Evolutionary conservation across 2,329 filamentous ascomycete species (phyloP).

Genomic region (Ceratocystis papillata): DNA sequence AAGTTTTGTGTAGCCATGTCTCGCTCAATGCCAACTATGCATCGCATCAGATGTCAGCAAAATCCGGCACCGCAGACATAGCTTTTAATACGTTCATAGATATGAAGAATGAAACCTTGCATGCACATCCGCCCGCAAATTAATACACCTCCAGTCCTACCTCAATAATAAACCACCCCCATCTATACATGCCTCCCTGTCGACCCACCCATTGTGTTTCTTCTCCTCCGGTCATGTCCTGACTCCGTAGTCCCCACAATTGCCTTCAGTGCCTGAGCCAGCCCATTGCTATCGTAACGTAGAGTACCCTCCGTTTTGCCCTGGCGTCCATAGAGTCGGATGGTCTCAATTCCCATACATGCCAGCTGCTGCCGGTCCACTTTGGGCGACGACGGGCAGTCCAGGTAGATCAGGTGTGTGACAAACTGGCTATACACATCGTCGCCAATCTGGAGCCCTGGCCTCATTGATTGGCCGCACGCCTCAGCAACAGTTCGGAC

Average conservation of each 20-base stretch:
- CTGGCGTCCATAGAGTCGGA: conserved; percentile 64
- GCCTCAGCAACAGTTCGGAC: conserved; percentile 68
- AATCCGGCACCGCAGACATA: too few species aligned
- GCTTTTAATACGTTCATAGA: too few species aligned
- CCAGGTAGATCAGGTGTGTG: conserved; percentile 72
- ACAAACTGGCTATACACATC: conserved; percentile 56
- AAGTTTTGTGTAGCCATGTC: too few species aligned
- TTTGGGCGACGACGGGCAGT: conserved; percentile 55
- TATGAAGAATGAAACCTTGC: neutral
- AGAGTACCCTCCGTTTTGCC: conserved; percentile 33
- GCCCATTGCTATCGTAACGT: conserved; percentile 65
- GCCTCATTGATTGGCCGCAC: conserved; percentile 54
- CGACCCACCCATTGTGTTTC: conserved; percentile 36
- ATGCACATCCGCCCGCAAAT: neutral
- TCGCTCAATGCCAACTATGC: too few species aligned
- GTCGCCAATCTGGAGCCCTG: conserved; percentile 32
- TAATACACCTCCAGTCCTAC: neutral
- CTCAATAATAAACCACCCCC: neutral
- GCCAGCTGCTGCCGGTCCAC: conserved; percentile 57
- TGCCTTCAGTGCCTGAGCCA: conserved; percentile 64
- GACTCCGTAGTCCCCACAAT: conserved; percentile 53
- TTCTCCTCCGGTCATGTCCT: conserved; percentile 33
- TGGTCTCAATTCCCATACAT: conserved; percentile 61
- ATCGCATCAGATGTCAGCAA: too few species aligned
- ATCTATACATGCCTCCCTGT: neutral